Conservation (phyloP, 352 stramenopile genomes). For the Pythium monospermum region DNA sequence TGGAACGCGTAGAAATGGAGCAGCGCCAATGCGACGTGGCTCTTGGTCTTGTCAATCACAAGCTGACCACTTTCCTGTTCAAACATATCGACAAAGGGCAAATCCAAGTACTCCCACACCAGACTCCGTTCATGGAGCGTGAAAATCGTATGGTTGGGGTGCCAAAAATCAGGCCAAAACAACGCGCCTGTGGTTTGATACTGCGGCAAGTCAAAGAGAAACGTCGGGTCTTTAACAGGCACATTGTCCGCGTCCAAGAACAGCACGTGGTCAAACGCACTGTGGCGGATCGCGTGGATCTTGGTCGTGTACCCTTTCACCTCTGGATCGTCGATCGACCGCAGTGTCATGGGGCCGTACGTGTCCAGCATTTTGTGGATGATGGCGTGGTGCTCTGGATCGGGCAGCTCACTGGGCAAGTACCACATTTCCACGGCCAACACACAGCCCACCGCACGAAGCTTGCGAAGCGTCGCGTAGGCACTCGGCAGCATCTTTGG, state of each 20-base stretch:
- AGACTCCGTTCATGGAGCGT: conserved; percentile 61
- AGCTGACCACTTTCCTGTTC: conserved; percentile 79
- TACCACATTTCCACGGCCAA: conserved; percentile 76
- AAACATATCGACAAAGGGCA: conserved; percentile 61
- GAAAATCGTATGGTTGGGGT: conserved; percentile 62
- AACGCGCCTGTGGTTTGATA: conserved; percentile 46
- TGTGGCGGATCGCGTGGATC: conserved; percentile 70
- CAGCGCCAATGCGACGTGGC: conserved; percentile 43
- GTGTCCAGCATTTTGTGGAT: conserved; percentile 29
- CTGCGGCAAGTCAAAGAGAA: conserved; percentile 48
- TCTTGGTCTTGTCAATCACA: conserved; percentile 44
- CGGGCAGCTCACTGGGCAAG: conserved; percentile 37
- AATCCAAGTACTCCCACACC: conserved; percentile 61
- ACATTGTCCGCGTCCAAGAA: conserved; percentile 80
- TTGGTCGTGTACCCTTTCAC: conserved; percentile 68
- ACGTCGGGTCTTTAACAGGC: conserved; percentile 52
- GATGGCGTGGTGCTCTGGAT: conserved; percentile 34
- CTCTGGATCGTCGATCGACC: conserved; percentile 48
- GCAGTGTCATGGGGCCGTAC: conserved; percentile 44
- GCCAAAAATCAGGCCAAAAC: conserved; percentile 84
- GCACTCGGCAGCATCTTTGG: conserved; percentile 30
- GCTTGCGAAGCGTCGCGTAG: conserved; percentile 38
- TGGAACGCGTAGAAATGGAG: conserved; percentile 63
- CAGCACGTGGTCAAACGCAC: conserved; percentile 66
- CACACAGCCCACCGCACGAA: conserved; percentile 34